Conservation (phyloP, 768 basidiomycete genomes). For the Gautieria morchelliformis region DNA sequence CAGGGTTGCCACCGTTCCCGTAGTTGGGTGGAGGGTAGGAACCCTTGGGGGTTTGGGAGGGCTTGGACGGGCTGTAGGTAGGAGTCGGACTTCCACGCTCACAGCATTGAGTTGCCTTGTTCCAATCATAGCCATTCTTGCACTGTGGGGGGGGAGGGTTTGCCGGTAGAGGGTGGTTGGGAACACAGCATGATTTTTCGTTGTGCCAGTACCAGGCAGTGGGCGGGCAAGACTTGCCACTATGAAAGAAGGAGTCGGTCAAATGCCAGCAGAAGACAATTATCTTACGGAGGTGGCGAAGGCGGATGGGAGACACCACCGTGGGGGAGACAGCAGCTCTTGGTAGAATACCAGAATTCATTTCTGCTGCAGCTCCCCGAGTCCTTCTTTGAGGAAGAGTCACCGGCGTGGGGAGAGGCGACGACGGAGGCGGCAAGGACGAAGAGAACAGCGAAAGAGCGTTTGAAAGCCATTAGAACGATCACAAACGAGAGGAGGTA, state of each 20-base stretch:
- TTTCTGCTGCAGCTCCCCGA: neutral
- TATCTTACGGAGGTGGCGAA: slow-evolving; percentile 2
- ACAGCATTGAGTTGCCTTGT: slow-evolving; percentile 31
- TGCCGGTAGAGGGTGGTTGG: slow-evolving; percentile 30
- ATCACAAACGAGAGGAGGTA: neutral
- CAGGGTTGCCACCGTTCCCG: neutral
- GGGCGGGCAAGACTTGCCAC: slow-evolving; percentile 28
- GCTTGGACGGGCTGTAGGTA: slow-evolving; percentile 13
- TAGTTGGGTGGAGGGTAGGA: slow-evolving; percentile 1
- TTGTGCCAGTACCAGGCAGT: slow-evolving; percentile 40
- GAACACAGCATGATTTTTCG: slow-evolving; percentile 43
- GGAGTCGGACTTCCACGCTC: slow-evolving; percentile 24
- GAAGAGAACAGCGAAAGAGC: slow-evolving; percentile 1
- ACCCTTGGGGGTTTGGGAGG: slow-evolving; percentile 6
- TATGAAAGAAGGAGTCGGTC: neutral
- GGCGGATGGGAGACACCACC: neutral
- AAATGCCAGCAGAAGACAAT: neutral
- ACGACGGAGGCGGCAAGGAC: slow-evolving; percentile 4
- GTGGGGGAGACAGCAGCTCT: slow-evolving; percentile 5
- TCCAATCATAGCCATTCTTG: slow-evolving; percentile 37
- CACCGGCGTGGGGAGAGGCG: neutral
- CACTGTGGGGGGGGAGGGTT: slow-evolving; percentile 35
- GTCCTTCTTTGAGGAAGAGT: neutral
- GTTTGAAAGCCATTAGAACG: slow-evolving; percentile 2
- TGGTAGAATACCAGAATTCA: slow-evolving; percentile 4